Percentiles rank a stretch among this genome's conserved stretches.
These are phyloP conservation scores for Pneumocystis oryctolagi DNA, from an alignment of 1,139 yeast species.

Conservation along the genomic window DNA sequence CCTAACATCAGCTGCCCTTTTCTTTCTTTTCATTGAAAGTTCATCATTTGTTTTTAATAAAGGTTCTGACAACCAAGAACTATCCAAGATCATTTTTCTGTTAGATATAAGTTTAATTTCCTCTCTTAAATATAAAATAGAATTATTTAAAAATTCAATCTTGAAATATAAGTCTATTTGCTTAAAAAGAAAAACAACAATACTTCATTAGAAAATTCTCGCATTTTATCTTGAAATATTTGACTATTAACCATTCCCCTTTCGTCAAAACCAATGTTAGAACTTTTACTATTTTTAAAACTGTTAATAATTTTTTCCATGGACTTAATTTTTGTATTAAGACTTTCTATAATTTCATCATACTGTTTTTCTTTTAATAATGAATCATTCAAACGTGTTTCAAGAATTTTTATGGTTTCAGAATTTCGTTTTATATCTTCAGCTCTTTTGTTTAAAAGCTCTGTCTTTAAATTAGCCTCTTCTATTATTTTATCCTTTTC, in stretches of 20 bases:
- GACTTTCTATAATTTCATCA: constrained; percentile 3
- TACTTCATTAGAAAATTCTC: background rate
- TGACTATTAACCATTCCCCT: background rate
- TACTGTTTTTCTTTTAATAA: constrained; percentile 1
- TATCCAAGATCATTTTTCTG: background rate
- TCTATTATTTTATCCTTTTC: constrained; percentile 12
- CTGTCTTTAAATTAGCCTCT: constrained; percentile 11
- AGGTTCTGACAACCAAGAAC: background rate
- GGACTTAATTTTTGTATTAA: background rate
- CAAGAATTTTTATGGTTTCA: constrained; percentile 2
- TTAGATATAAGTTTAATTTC: background rate
- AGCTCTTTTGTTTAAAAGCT: constrained; percentile 9
- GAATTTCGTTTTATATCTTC: constrained; percentile 1
- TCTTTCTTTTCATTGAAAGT: background rate
- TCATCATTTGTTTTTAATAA: background rate
- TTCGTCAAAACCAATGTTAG: background rate
- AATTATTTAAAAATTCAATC: background rate
- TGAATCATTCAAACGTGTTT: background rate
- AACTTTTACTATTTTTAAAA: background rate
- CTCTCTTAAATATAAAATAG: background rate
- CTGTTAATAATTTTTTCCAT: background rate
- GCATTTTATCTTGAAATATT: background rate
- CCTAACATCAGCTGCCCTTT: background rate
- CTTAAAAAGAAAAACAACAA: background rate
- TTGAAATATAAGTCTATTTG: background rate